A percentile compares a stretch with the other conserved stretches of the same genome.
These are phyloP conservation scores for Fusarium torulosum DNA, from an alignment of 2,329 filamentous ascomycete species.

Conservation along the genomic window DNA sequence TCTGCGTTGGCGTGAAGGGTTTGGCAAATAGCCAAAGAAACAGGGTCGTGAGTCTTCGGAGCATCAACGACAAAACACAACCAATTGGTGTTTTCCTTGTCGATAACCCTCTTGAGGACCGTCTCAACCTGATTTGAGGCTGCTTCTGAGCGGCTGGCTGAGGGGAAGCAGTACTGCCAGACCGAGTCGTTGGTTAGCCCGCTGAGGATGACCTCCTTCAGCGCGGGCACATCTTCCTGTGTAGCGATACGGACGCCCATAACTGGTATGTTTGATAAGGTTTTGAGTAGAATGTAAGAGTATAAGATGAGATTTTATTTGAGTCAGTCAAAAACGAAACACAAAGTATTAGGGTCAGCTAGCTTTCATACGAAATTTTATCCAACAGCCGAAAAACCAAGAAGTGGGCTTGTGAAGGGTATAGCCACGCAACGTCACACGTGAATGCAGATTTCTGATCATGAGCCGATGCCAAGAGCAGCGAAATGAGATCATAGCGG, in stretches of 20 bases:
- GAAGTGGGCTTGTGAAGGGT: constrained; percentile 21
- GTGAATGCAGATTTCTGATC: constrained; percentile 25
- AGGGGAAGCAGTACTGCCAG: constrained; percentile 36
- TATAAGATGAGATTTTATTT: neutral
- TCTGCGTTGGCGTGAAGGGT: constrained; percentile 24
- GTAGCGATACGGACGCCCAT: constrained; percentile 40
- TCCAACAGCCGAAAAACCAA: constrained; percentile 7
- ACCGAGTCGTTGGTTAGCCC: constrained; percentile 31
- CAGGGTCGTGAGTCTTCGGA: constrained; percentile 35
- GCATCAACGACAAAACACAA: constrained; percentile 31
- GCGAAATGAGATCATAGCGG: constrained; percentile 33
- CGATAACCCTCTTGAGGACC: constrained; percentile 20
- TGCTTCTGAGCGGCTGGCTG: constrained; percentile 7
- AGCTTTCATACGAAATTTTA: constrained; percentile 23
- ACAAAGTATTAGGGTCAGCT: constrained; percentile 4
- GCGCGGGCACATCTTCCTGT: constrained; percentile 26
- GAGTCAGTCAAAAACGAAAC: neutral
- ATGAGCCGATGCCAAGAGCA: constrained; percentile 37
- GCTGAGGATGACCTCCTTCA: constrained; percentile 38
- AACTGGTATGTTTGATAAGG: neutral
- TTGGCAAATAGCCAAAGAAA: constrained; percentile 30
- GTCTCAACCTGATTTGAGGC: constrained; percentile 28
- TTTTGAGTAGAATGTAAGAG: neutral
- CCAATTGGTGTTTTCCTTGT: constrained; percentile 32
- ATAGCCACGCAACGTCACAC: constrained; percentile 43